Percentiles rank a stretch among this genome's conserved stretches.
Conservation (phyloP, 1,139 yeast genomes). For the Saccharomyces pastorianus region DNA sequence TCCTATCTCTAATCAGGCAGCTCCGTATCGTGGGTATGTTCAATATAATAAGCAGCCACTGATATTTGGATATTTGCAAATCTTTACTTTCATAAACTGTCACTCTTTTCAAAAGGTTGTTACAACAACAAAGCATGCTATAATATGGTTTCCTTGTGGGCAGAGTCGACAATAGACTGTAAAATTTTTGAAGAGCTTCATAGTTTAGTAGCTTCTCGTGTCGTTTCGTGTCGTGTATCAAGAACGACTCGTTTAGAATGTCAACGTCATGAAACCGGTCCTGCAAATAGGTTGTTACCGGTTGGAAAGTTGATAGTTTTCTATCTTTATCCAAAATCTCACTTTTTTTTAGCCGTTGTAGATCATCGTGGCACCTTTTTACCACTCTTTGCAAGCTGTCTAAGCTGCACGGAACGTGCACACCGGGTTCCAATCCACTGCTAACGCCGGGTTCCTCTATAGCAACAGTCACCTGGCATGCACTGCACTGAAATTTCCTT, state of each 20-base stretch:
- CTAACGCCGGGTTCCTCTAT: neutral
- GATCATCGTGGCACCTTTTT: constrained; percentile 8
- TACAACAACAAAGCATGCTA: constrained; percentile 43
- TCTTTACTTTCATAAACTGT: constrained; percentile 31
- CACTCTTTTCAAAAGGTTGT: constrained; percentile 40
- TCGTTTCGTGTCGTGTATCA: neutral
- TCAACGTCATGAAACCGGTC: constrained; percentile 37
- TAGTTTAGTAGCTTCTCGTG: constrained; percentile 10
- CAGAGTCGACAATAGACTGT: constrained; percentile 37
- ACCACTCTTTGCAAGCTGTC: constrained; percentile 6
- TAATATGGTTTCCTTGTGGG: constrained; percentile 56
- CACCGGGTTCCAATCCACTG: neutral
- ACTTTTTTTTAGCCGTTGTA: constrained; percentile 6
- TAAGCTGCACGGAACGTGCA: constrained; percentile 1
- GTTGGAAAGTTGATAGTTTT: constrained; percentile 40
- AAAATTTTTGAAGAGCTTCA: constrained; percentile 39
- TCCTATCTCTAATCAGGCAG: constrained; percentile 34
- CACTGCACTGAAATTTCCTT: constrained; percentile 47
- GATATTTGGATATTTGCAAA: constrained; percentile 18
- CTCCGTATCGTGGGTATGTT: constrained; percentile 53
- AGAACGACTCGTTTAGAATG: constrained; percentile 46
- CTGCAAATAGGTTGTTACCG: constrained; percentile 41
- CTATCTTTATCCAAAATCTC: constrained; percentile 4
- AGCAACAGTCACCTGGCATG: constrained; percentile 42
- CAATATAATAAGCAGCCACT: constrained; percentile 53